phyloP scores from a whole-genome alignment of 257 asterid species.

The Capsicum baccatum region DNA sequence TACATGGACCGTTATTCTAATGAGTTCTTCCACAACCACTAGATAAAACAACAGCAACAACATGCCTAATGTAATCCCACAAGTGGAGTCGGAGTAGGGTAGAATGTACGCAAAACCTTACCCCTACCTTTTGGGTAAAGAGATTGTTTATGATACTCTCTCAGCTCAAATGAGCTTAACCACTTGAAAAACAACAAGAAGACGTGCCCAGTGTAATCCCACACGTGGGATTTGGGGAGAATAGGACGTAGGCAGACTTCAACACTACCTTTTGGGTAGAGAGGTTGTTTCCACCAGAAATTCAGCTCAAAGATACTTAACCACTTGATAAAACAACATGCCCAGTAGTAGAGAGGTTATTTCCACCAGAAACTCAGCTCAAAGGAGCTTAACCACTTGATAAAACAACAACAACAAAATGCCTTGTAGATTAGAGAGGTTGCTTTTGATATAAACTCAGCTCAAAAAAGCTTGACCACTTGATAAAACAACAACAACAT shows the following conservation, averaged over 20 bases:
- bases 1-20: neutral
- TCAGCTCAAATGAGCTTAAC: neutral
- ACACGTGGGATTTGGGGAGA: neutral
- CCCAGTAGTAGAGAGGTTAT: too few relatives aligned
- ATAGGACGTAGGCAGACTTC: neutral
- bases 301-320: too few relatives aligned
- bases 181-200: neutral
- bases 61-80: neutral
- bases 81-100: neutral
- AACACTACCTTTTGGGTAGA: neutral
- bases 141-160: neutral
- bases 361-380: too few relatives aligned
- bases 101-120: neutral
- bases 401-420: too few relatives aligned
- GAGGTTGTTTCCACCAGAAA: too few relatives aligned
- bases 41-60: neutral
- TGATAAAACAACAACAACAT: too few relatives aligned
- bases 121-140: neutral
- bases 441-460: too few relatives aligned
- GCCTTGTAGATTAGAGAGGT: too few relatives aligned
- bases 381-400: too few relatives aligned
- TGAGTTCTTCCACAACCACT: neutral
- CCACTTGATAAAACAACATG: too few relatives aligned
- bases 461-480: too few relatives aligned
- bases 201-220: neutral